Evolutionary conservation across 169 alveolate species (phyloP), one percentile per base, ranked within the genome.

Genomic region (Theileria annulata): DNA sequence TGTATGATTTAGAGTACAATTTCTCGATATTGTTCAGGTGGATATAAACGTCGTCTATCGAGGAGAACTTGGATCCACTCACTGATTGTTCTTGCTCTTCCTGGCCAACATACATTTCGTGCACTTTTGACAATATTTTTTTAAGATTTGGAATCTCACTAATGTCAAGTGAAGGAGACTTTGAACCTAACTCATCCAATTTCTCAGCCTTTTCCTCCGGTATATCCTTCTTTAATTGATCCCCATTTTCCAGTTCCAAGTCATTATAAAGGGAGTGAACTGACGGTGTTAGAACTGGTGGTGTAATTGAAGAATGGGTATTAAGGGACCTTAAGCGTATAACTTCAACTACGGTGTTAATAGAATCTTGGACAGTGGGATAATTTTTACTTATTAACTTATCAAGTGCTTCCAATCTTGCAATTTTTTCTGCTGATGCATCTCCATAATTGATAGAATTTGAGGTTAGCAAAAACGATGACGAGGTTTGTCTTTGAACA

Each of bases 21-120:
- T 56, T 56, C n/a, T 56, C 66, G 17, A 56, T 56, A 8, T 56
- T 56, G 31, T 56, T 27, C 66, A 56, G n/a, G 35, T 56, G 66
- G 0, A 56, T 25, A 13, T 56, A 56, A 2, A 56, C 66, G 8
- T 56, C 66, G 28, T 56, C 66, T 19, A 56, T 56, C 10, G 35
- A 21, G 2, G 66, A 56, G 66, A 56, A 56, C 33, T n/a, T 2
- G 31, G 66, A 56, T 56, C 66, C 66, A 25, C 30, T 5, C n/a
- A 56, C 30, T 56, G 66, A 56, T 12, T 25, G 66, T 19, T 25
- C 33, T 8, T 19, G 8, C 27, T 21, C 35, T 13, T 56, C 66
- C 31, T 19, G 8, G 31, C 66, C 13, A 19, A 56, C 66, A 8
- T 56, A 56, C 6, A 56, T 19, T 19, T 19, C 27, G 30, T 56